Conservation (phyloP, 768 basidiomycete species). For the Infundibulicybe gibba region DNA sequence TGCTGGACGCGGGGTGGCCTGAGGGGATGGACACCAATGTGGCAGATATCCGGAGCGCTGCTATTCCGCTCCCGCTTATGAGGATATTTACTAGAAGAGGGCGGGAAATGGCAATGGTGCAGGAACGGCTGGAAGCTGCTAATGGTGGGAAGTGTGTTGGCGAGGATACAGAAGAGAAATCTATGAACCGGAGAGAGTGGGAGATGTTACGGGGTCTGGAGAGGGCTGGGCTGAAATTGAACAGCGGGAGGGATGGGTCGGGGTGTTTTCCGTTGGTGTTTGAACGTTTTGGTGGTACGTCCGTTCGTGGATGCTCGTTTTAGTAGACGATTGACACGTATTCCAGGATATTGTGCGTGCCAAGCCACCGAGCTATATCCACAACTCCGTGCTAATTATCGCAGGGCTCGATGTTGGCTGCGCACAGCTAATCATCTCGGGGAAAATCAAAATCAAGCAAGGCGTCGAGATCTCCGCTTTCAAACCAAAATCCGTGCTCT, state of each 20-base stretch:
- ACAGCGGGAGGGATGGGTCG: neutral
- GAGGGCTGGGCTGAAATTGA: neutral
- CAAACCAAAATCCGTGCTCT: slow-evolving; percentile 26
- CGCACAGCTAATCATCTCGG: slow-evolving; percentile 46
- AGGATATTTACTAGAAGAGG: neutral
- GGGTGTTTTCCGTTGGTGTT: neutral
- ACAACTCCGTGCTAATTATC: neutral
- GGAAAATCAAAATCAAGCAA: slow-evolving; percentile 57
- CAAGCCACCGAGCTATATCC: neutral
- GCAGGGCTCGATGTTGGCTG: slow-evolving; percentile 43
- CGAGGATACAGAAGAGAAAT: too few relatives aligned
- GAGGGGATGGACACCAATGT: neutral
- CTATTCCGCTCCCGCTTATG: neutral
- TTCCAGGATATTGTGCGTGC: slow-evolving; percentile 9
- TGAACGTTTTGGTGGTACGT: neutral
- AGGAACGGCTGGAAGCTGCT: neutral
- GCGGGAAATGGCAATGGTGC: neutral
- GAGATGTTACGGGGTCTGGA: neutral
- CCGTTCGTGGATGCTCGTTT: neutral
- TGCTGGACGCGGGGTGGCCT: neutral
- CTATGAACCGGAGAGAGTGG: too few relatives aligned
- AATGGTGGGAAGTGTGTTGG: too few relatives aligned
- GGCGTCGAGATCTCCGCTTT: slow-evolving; percentile 38
- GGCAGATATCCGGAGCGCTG: neutral
- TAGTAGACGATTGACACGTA: neutral